Base-by-base conservation (phyloP, 1,284 basidiomycete species). In the Schizophyllum commune region DNA sequence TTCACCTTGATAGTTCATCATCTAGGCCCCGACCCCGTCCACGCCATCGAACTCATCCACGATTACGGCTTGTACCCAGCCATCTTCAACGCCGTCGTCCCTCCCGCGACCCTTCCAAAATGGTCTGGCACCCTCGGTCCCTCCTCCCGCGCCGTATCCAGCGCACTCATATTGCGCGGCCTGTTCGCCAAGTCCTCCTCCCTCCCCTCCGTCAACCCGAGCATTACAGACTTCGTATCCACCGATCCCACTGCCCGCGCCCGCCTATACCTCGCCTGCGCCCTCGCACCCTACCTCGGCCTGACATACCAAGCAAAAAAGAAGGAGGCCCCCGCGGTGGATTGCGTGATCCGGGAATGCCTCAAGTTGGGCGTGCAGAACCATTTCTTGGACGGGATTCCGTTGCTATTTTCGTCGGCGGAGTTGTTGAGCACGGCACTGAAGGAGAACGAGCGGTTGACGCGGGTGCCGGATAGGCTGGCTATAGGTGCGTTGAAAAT, bases 281-380 rank as follows among this genome's bases (percentile, higher is more conserved):
- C 84, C 13, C 75, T 92, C 22, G 83, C 83, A 5, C 89, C 92
- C 0, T 92, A 84, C 65, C 71, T 77, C 19, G 76, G 75, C 4
- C 72, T 88, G 32, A 83, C 77, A 1, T 91, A 89, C 68, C 70
- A 68, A 22, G 85, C 89, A 61, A 80, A 79, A 68, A 77, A 78
- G 15, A 91, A 85, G 68, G 68, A 71, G 0, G 74, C 82, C 1
- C 77, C 81, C 3, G 83, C 85, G 0, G 79, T 86, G 1, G 85
- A 90, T 58, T 82, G 83, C n/a, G 84, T 89, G 34, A 82, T 96
- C 52, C 81, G 89, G 52, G 91, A 96, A 60, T 89, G 89, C 6
- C 73, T 96, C 63, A 96, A 94, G 76, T 79, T 94, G 27, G 93
- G 93, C 8, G 81, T 83, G 22, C 91, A 92, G 65, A 84, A 89